Conservation (phyloP, 2,329 filamentous ascomycete genomes). For the Drechslera avenae region DNA sequence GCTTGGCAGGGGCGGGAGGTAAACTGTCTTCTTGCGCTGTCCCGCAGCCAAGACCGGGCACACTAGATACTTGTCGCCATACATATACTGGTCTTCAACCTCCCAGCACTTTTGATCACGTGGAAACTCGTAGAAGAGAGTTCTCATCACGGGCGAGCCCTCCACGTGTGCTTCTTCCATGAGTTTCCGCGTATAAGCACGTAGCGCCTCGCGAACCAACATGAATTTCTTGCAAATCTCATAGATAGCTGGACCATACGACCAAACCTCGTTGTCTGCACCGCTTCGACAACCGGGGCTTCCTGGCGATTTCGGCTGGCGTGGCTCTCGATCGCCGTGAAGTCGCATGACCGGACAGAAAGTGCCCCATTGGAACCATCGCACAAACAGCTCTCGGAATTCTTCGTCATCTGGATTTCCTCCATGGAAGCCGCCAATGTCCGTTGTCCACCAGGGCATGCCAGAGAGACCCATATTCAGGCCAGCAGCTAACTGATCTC, state of each 20-base stretch:
- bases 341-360: constrained; percentile 72
- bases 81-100: constrained; percentile 68
- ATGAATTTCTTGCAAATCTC: constrained; percentile 66
- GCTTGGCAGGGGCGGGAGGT: constrained; percentile 53
- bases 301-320: constrained; percentile 52
- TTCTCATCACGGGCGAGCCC: constrained; percentile 65
- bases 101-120: constrained; percentile 60
- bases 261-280: constrained; percentile 69
- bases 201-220: constrained; percentile 61
- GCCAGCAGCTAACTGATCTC: constrained; percentile 66
- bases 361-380: constrained; percentile 73
- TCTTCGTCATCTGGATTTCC: constrained; percentile 60
- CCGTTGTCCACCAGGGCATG: constrained; percentile 72
- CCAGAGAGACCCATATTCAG: constrained; percentile 69
- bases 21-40: constrained; percentile 53
- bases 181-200: constrained; percentile 62
- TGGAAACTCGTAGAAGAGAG: constrained; percentile 69
- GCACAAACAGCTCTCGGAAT: constrained; percentile 67
- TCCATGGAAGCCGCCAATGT: constrained; percentile 73
- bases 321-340: constrained; percentile 69
- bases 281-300: constrained; percentile 52
- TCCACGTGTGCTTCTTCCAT: constrained; percentile 66
- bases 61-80: constrained; percentile 63
- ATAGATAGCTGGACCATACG: constrained; percentile 65
- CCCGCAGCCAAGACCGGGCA: constrained; percentile 61